Evolutionary conservation across 192 early-diverging fungal genomes (phyloP).

Genomic region (Podila verticillata): DNA sequence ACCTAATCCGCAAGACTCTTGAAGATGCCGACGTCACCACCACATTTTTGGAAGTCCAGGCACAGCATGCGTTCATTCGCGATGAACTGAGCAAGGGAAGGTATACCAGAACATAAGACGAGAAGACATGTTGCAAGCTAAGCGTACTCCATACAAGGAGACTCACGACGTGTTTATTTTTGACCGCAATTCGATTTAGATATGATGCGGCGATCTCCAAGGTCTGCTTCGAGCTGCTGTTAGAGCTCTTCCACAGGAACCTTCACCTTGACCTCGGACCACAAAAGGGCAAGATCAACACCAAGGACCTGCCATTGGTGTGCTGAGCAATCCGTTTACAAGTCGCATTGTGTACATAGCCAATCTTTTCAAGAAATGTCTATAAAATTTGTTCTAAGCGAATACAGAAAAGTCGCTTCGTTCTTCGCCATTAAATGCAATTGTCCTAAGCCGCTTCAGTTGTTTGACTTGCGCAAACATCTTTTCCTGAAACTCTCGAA

Average conservation of each 20-base stretch:
- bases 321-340: conserved; percentile 8
- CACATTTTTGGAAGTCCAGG: conserved; percentile 68
- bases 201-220: conserved; percentile 70
- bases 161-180: background rate
- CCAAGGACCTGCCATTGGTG: conserved; percentile 30
- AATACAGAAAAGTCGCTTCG: conserved; percentile 1
- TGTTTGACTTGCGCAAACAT: background rate
- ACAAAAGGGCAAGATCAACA: conserved; percentile 29
- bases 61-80: conserved; percentile 75
- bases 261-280: conserved; percentile 52
- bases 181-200: background rate
- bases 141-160: too few relatives aligned
- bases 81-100: conserved; percentile 71
- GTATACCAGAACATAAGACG: background rate
- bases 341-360: background rate
- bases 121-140: background rate
- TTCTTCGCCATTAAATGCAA: background rate
- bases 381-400: background rate
- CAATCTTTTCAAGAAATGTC: background rate
- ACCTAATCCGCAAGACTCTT: conserved; percentile 64
- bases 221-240: conserved; percentile 64
- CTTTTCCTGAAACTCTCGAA: background rate
- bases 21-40: conserved; percentile 59
- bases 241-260: conserved; percentile 68
- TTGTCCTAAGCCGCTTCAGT: background rate